These are phyloP conservation scores for Euphrasia confusa DNA, from an alignment of 257 asterid species.

Conservation along the genomic window DNA sequence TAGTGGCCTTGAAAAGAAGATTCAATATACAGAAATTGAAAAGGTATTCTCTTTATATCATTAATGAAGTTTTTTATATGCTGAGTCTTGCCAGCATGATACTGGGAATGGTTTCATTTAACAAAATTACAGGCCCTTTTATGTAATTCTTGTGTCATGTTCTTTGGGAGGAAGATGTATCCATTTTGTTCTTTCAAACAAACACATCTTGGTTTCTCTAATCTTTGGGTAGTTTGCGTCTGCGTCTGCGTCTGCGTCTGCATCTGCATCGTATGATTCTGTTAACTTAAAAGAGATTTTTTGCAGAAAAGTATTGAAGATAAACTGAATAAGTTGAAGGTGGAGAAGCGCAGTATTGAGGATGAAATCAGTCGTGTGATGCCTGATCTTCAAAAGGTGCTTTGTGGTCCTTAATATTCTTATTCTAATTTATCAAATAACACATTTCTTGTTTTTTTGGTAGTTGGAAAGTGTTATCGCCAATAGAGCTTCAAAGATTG, in stretches of 20 bases:
- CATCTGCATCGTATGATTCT: conserved; percentile 18
- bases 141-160: not conserved
- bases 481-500: conserved; percentile 52
- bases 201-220: conserved; percentile 11
- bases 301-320: conserved; percentile 88
- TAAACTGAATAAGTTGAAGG: conserved; percentile 69
- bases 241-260: conserved; percentile 14
- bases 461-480: conserved; percentile 66
- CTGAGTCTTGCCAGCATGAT: conserved; percentile 3
- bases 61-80: conserved; percentile 18
- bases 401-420: conserved; percentile 20
- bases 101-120: conserved; percentile 5
- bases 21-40: conserved; percentile 92
- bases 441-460: conserved; percentile 27
- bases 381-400: conserved; percentile 82
- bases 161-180: not conserved
- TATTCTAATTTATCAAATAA: conserved; percentile 18
- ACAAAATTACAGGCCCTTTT: not conserved
- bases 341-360: conserved; percentile 67
- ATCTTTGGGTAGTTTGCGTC: conserved; percentile 6
- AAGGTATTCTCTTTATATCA: conserved; percentile 44
- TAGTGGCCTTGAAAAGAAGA: conserved; percentile 95
- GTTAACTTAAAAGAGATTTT: conserved; percentile 20
- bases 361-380: conserved; percentile 62
- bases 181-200: conserved; percentile 8